Conservation (phyloP, 371 early-diverging fungal genomes). For the Encephalitozoon cuniculi region DNA sequence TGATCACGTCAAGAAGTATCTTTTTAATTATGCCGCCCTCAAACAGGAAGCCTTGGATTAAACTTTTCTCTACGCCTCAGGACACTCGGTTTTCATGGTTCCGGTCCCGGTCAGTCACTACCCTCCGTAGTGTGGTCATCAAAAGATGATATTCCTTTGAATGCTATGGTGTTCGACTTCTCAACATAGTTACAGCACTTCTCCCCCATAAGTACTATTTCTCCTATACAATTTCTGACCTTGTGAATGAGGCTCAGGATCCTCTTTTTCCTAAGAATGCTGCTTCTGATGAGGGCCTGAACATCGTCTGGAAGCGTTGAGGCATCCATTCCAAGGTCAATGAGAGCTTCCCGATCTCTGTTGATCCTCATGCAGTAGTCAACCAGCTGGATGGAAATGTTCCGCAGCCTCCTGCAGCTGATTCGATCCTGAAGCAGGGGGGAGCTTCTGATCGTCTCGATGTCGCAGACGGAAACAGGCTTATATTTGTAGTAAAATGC, state of each 20-base stretch:
- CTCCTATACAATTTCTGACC: constrained; percentile 7
- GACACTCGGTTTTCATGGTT: too few species aligned
- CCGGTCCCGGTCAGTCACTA: too few species aligned
- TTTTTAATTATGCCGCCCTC: background rate
- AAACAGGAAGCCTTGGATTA: background rate
- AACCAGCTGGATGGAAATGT: background rate
- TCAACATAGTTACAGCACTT: background rate
- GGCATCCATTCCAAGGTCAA: background rate
- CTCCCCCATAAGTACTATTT: constrained; percentile 15
- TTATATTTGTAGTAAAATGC: constrained; percentile 3
- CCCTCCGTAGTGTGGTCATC: background rate
- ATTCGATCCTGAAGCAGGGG: background rate
- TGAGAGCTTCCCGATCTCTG: background rate
- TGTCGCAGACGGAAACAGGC: background rate
- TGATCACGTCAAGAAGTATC: background rate
- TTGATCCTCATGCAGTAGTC: background rate
- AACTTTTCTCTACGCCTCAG: background rate
- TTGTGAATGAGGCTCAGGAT: background rate
- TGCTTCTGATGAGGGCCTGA: background rate
- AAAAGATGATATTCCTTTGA: constrained; percentile 10
- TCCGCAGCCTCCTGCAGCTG: constrained; percentile 3
- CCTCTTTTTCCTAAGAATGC: constrained; percentile 2
- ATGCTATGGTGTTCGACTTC: background rate
- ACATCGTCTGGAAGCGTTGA: background rate
- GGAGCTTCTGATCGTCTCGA: background rate